Conservation (phyloP, 2,329 filamentous ascomycete genomes). For the Exophiala viscosa region DNA sequence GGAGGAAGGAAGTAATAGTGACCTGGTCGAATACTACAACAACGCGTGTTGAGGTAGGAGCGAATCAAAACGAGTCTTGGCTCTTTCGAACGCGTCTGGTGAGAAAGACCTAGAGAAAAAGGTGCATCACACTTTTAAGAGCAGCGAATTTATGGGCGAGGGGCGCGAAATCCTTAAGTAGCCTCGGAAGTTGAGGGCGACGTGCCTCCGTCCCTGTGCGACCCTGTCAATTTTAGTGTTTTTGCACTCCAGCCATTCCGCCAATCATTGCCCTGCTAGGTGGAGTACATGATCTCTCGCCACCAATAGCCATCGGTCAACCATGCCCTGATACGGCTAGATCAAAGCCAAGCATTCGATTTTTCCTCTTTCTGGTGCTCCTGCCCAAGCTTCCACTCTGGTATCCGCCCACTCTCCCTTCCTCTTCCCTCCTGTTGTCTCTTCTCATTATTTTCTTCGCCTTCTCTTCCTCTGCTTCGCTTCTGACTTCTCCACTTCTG, state of each 20-base stretch:
- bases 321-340: not conserved
- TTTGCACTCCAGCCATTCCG: not conserved
- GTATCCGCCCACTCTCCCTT: not conserved
- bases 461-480: not conserved
- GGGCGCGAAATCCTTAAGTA: conserved; percentile 17
- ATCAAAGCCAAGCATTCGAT: conserved; percentile 1
- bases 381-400: not conserved
- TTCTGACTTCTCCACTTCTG: not conserved
- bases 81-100: not conserved
- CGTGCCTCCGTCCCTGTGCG: not conserved
- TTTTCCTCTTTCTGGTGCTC: not conserved
- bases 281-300: not conserved
- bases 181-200: conserved; percentile 9
- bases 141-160: conserved; percentile 11
- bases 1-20: not conserved
- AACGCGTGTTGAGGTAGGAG: conserved; percentile 6
- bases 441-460: not conserved
- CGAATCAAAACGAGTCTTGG: conserved; percentile 18
- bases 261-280: not conserved
- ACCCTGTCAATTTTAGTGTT: conserved; percentile 1
- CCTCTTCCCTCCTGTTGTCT: not conserved
- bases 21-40: no score
- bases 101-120: not conserved
- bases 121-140: conserved; percentile 13
- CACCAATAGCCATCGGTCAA: not conserved